These are phyloP conservation scores for Pterocarpus macrocarpus DNA, from an alignment of 306 rosid genomes.

Conservation along the genomic window DNA sequence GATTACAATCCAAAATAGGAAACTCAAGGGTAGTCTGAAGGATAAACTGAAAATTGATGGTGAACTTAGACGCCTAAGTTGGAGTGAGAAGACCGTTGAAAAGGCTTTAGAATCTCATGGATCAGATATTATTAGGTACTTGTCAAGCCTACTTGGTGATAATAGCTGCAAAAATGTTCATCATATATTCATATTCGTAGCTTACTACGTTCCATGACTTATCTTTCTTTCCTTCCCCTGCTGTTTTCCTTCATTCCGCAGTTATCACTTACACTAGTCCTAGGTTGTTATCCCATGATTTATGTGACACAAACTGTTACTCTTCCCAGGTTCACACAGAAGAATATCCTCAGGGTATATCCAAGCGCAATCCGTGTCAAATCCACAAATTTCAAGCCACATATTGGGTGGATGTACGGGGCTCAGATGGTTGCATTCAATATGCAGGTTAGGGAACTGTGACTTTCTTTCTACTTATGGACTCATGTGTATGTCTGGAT, in stretches of 20 bases:
- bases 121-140: conserved; percentile 82
- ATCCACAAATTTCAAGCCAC: conserved; percentile 88
- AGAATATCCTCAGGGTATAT: conserved; percentile 78
- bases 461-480: background rate
- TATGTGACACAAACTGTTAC: conserved; percentile 41
- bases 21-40: conserved; percentile 73
- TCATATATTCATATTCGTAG: background rate
- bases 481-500: too few relatives aligned
- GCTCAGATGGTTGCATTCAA: conserved; percentile 98
- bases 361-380: conserved; percentile 81
- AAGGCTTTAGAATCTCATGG: conserved; percentile 70
- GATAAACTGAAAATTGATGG: conserved; percentile 68
- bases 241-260: background rate
- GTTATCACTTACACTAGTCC: background rate
- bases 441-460: conserved; percentile 83
- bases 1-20: conserved; percentile 81
- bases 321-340: conserved; percentile 80
- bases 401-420: conserved; percentile 91
- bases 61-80: conserved; percentile 83
- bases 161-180: conserved; percentile 9
- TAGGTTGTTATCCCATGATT: background rate
- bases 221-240: too few relatives aligned
- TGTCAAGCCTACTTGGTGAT: background rate
- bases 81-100: conserved; percentile 81
- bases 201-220: background rate